Percentiles rank a stretch among this genome's conserved stretches.
Evolutionary conservation across 352 stramenopile genomes (phyloP).

Genomic region (Globisporangium iwayamae): DNA sequence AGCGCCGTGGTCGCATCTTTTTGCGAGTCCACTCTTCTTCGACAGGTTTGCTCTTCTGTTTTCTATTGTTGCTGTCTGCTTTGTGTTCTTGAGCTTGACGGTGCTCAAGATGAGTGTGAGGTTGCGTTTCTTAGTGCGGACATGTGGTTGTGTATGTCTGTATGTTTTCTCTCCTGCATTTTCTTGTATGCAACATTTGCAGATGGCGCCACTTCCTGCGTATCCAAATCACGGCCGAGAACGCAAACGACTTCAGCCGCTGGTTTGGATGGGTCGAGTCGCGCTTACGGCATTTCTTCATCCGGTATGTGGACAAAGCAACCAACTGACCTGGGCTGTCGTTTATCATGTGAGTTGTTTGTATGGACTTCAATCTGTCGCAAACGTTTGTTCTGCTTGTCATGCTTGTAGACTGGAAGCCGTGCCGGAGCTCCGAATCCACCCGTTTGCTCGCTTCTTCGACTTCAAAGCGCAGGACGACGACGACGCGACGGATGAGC

Average conservation of each 20-base stretch:
- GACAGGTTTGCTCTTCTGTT: slow-evolving; percentile 49
- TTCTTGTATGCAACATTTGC: background rate
- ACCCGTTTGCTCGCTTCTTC: slow-evolving; percentile 84
- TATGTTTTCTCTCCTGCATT: background rate
- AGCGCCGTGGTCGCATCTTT: slow-evolving; percentile 77
- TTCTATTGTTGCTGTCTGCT: background rate
- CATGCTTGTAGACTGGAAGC: slow-evolving; percentile 46
- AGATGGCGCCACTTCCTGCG: slow-evolving; percentile 82
- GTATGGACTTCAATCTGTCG: background rate
- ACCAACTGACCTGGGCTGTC: background rate
- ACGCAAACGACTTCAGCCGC: slow-evolving; percentile 48
- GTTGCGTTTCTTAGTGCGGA: slow-evolving; percentile 9
- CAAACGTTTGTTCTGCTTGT: background rate
- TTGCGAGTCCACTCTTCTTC: slow-evolving; percentile 64
- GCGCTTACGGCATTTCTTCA: slow-evolving; percentile 72
- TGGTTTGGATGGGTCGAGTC: slow-evolving; percentile 90
- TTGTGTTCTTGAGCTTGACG: background rate
- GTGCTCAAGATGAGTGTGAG: background rate
- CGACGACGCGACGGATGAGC: background rate
- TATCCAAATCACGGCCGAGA: slow-evolving; percentile 62
- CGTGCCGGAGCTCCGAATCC: slow-evolving; percentile 50
- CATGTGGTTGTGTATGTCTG: slow-evolving; percentile 9
- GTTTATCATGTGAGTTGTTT: background rate
- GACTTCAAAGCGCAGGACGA: slow-evolving; percentile 34
- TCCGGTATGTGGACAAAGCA: slow-evolving; percentile 36